These are phyloP conservation scores for Russula sp. DNA, from an alignment of 768 basidiomycete species.

Conservation along the genomic window DNA sequence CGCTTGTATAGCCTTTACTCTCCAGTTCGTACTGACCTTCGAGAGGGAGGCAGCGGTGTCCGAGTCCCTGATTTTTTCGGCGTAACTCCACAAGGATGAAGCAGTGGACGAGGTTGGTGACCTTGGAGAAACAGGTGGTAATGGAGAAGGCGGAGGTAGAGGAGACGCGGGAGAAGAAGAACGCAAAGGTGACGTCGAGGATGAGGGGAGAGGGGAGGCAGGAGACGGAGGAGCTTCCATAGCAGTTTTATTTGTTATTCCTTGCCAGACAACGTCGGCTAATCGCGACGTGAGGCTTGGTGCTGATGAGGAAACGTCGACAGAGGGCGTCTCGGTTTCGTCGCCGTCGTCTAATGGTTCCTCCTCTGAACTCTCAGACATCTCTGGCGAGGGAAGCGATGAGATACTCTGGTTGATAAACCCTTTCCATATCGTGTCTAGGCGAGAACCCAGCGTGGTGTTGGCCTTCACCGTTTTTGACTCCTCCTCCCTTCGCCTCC, in stretches of 20 bases:
- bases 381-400: conserved; percentile 31
- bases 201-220: conserved; percentile 26
- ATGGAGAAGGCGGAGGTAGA: conserved; percentile 24
- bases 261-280: conserved; percentile 64
- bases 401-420: conserved; percentile 47
- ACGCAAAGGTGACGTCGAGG: conserved; percentile 32
- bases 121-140: conserved; percentile 22
- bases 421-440: conserved; percentile 62
- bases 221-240: conserved; percentile 56
- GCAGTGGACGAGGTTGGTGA: conserved; percentile 14
- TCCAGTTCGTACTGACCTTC: conserved; percentile 72
- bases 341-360: conserved; percentile 34
- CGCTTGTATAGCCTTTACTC: conserved; percentile 48
- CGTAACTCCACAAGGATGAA: conserved; percentile 53
- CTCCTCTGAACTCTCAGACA: conserved; percentile 26
- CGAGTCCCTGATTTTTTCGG: conserved; percentile 66
- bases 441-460: conserved; percentile 45
- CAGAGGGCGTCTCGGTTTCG: conserved; percentile 36
- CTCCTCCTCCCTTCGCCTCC: conserved; percentile 41
- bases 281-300: conserved; percentile 44
- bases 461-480: conserved; percentile 28
- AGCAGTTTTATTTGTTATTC: conserved; percentile 66
- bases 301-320: not conserved
- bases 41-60: conserved; percentile 62
- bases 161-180: conserved; percentile 28